Evolutionary conservation across 139 green algal genomes (phyloP), one percentile per base, ranked within the genome.

Genomic region (Micractinium conductrix): DNA sequence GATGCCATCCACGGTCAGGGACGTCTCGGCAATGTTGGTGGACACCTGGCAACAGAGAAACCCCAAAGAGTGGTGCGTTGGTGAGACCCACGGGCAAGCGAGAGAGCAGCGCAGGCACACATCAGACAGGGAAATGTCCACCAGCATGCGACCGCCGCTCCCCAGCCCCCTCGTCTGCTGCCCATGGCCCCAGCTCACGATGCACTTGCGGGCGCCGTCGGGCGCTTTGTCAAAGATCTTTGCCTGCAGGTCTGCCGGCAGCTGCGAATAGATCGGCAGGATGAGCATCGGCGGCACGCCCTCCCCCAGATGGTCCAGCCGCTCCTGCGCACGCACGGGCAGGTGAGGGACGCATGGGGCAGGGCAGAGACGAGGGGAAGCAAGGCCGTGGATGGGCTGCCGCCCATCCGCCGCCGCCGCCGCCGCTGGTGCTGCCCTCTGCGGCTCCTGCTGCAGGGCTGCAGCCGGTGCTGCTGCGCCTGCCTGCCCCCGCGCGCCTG

Each of bases 1-100:
- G 83, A 98, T 98, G 75, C 97, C 97, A 78, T 99, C 96, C 30
- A 99, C 91, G 0, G 97, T 99, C 30, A 99, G 91, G 2, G 88
- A 95, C n/a, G 97, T 99, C 90, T 99, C 97, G 0, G 97, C 97
- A 62, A 99, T 99, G 92, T 99, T 99, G 79, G 97, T 99, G 55
- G 95, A 94, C 38, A 89, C 80, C 79, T 84, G 65, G 4, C 8
- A 0, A n/a, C n/a, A n/a, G n/a, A n/a, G n/a, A n/a, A n/a, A n/a
- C n/a, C n/a, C n/a, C n/a, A n/a, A n/a, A n/a, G n/a, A n/a, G n/a
- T n/a, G n/a, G n/a, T n/a, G n/a, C n/a, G n/a, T n/a, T n/a, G n/a
- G n/a, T n/a, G n/a, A n/a, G n/a, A n/a, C n/a, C n/a, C n/a, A n/a
- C n/a, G n/a, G n/a, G n/a, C n/a, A n/a, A n/a, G n/a, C n/a, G n/a